These are phyloP conservation scores for Pluteus cervinus DNA, from an alignment of 768 basidiomycete species.

Conservation along the genomic window DNA sequence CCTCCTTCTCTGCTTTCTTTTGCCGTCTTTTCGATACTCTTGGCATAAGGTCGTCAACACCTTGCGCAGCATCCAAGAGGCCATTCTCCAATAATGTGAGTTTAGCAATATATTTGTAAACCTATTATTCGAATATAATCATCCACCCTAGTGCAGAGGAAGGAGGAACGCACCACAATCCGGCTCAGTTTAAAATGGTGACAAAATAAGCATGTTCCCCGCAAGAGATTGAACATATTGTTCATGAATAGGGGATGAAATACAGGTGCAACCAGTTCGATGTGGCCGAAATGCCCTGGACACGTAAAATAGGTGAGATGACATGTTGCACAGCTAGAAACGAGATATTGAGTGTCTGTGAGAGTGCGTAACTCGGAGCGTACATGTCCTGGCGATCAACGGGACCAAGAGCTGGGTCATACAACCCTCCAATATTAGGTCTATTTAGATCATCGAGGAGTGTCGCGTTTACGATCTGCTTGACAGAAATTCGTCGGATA, in stretches of 20 bases:
- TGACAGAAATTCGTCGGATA: constrained; percentile 91
- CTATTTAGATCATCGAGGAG: constrained; percentile 91
- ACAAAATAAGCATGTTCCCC: constrained; percentile 90
- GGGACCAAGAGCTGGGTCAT: constrained; percentile 94
- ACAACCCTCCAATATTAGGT: constrained; percentile 88
- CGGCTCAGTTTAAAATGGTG: constrained; percentile 83
- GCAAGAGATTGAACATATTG: constrained; percentile 81
- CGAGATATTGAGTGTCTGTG: constrained; percentile 11
- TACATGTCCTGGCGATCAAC: constrained; percentile 87
- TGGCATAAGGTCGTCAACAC: constrained; percentile 63
- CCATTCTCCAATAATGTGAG: constrained; percentile 87
- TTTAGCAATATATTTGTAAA: constrained; percentile 81
- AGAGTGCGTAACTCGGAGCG: constrained; percentile 24
- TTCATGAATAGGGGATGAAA: constrained; percentile 96
- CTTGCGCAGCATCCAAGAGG: constrained; percentile 73
- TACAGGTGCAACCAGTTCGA: constrained; percentile 91
- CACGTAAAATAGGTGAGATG: constrained; percentile 89
- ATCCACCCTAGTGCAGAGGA: neutral
- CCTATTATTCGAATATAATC: constrained; percentile 32
- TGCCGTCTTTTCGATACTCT: constrained; percentile 25
- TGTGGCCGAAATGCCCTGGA: constrained; percentile 97
- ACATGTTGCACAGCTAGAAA: constrained; percentile 84
- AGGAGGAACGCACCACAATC: constrained; percentile 45
- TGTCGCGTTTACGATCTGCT: constrained; percentile 90
- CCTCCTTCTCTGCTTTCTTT: constrained; percentile 19